These are phyloP conservation scores for Senecio squalidus DNA, from an alignment of 140 eudicot species.

Conservation along the genomic window DNA sequence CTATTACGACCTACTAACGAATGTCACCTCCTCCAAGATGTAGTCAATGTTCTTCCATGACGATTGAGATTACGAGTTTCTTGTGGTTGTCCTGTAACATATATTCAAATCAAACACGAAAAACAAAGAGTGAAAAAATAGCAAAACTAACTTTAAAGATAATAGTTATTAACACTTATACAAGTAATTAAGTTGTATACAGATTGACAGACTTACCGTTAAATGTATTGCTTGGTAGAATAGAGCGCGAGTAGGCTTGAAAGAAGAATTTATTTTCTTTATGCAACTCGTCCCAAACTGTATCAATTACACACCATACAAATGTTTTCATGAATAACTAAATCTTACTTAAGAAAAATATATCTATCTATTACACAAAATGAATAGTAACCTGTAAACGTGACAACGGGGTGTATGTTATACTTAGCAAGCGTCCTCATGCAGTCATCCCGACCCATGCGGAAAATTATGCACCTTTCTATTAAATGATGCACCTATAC, in stretches of 20 bases:
- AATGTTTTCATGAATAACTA: neutral
- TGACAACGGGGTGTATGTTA: conserved; percentile 47
- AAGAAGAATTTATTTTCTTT: conserved; percentile 73
- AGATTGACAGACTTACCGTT: conserved; percentile 6
- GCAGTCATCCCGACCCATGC: conserved; percentile 65
- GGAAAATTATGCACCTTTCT: conserved; percentile 69
- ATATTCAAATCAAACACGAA: neutral
- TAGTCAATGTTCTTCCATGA: conserved; percentile 14
- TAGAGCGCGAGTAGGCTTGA: conserved; percentile 47
- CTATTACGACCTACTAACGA: neutral
- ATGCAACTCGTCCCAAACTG: conserved; percentile 67
- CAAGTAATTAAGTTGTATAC: neutral
- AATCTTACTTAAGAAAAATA: no score
- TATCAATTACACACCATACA: neutral
- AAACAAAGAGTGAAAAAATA: neutral
- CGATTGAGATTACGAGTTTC: neutral
- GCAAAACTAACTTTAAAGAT: neutral
- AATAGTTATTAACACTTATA: neutral
- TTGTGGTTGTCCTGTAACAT: conserved; percentile 14
- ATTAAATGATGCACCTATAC: conserved; percentile 67
- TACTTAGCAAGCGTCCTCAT: conserved; percentile 54
- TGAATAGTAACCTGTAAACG: conserved; percentile 44
- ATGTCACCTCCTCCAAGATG: conserved; percentile 11
- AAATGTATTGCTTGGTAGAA: conserved; percentile 23
- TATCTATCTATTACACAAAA: no score